Evolutionary conservation across 257 asterid genomes (phyloP).

Genomic region (Henckelia pumila): DNA sequence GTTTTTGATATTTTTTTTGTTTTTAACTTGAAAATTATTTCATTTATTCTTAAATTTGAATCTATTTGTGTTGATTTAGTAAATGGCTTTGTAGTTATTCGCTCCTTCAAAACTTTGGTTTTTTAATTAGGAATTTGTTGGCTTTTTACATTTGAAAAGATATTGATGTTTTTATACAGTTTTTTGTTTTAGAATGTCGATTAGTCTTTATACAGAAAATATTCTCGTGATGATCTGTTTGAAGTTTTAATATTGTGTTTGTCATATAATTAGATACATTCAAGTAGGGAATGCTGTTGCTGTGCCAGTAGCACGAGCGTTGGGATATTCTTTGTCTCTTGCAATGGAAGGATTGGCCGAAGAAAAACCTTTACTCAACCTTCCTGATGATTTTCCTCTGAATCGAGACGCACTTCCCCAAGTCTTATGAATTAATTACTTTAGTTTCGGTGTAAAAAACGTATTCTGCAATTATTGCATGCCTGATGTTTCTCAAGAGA

Average conservation of each 20-base stretch:
- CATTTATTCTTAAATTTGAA: too few relatives aligned
- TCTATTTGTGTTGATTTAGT: too few relatives aligned
- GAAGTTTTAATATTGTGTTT: background rate
- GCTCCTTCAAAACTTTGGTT: too few relatives aligned
- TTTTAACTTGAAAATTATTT: too few relatives aligned
- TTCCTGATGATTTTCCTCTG: conserved; percentile 51
- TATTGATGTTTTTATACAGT: too few relatives aligned
- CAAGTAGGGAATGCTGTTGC: conserved; percentile 97
- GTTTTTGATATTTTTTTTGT: too few relatives aligned
- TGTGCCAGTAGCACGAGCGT: conserved; percentile 74
- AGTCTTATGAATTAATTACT: background rate
- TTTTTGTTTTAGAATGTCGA: too few relatives aligned
- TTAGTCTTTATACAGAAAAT: too few relatives aligned
- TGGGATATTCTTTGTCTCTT: conserved; percentile 59
- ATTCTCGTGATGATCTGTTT: background rate
- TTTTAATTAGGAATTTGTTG: too few relatives aligned
- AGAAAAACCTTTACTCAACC: conserved; percentile 32
- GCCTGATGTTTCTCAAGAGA: background rate
- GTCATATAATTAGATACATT: conserved; percentile 40
- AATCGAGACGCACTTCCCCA: conserved; percentile 28
- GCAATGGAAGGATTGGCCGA: conserved; percentile 42
- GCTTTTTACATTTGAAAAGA: too few relatives aligned
- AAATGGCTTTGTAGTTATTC: too few relatives aligned
- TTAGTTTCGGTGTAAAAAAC: background rate
- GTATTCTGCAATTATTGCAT: background rate